Evolutionary conservation across 805 yeast genomes (phyloP).

Genomic region (Naumovozyma baii): DNA sequence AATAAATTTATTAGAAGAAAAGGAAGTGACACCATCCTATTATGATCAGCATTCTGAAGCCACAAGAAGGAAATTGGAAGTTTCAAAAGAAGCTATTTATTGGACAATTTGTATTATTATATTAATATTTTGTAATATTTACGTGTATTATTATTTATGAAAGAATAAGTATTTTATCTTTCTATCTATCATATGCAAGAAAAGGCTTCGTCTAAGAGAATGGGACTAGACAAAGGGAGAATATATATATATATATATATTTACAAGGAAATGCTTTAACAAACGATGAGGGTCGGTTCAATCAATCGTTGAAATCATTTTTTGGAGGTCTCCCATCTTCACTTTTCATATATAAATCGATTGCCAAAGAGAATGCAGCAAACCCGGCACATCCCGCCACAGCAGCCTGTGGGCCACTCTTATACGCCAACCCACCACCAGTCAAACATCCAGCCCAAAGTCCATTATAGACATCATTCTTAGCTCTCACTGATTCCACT

Average conservation of each 20-base stretch:
- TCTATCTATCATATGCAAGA: neutral
- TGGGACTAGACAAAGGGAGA: neutral
- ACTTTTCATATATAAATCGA: conserved; percentile 74
- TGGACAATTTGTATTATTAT: conserved; percentile 28
- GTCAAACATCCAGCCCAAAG: conserved; percentile 88
- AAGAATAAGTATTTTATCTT: no score
- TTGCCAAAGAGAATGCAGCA: conserved; percentile 84
- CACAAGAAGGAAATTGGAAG: conserved; percentile 14
- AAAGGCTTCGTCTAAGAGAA: conserved; percentile 1
- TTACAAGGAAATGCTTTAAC: no score
- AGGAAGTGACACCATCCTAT: neutral
- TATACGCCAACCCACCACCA: conserved; percentile 87
- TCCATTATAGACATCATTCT: conserved; percentile 84
- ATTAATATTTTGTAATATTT: conserved; percentile 20
- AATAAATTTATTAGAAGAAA: neutral
- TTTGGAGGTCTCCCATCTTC: conserved; percentile 75
- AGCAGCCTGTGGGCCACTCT: conserved; percentile 88
- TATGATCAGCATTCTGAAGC: neutral
- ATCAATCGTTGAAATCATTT: conserved; percentile 67
- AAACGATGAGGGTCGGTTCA: no score
- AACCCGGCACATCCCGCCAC: conserved; percentile 90
- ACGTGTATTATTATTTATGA: conserved; percentile 20
- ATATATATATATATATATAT: neutral
- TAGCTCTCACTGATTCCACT: conserved; percentile 74
- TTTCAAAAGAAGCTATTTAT: conserved; percentile 6